Base-by-base conservation (phyloP, 2,329 filamentous ascomycete species). In the Pseudonectria foliicola region DNA sequence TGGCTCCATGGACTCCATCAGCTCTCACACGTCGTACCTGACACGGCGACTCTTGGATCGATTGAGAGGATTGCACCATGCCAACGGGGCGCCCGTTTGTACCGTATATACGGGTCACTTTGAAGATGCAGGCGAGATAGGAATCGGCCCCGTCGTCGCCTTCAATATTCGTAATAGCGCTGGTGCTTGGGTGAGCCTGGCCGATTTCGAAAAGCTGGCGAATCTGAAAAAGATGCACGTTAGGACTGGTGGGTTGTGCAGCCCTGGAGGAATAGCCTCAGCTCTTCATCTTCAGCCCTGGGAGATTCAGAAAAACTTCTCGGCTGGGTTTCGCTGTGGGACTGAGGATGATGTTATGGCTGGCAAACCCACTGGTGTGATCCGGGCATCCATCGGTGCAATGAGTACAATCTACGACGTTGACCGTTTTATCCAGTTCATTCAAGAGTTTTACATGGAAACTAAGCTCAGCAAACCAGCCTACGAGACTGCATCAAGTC, bases 211-310 rank as follows among this genome's bases (percentile, higher is more conserved):
- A 55, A 94, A 90, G 57, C 67, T 95, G 14, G 84, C 88, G 6
- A 71, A 75, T 3, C 67, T 95, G 13, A 85, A 82, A 45, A 75
- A 77, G 31, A 83, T 96, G 27, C 86, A 95, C 51, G 64, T 96
- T 13, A 77, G 92, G 25, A 95, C 87, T 1, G 92, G 92, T 5
- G 84, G 87, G 0, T 68, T 95, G 2, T 98, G 92, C 62, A 95
- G 95, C 50, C 90, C 92, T 1, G 92, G 89, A 8, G 88, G 88
- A 2, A 75, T 94, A 38, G 82, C 88, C 11, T 69, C 71, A 2
- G 76, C 79, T 13, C 70, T 96, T n/a, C 67, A 68, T 2, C 69
- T 95, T 34, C 73, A 80, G 30, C 78, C 86, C 1, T 83, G 81
- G 75, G 88, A 96, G 53, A 81, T 95, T 71, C 81, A 71, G 48